Conservation (phyloP, 2,329 filamentous ascomycete genomes). For the Colletotrichum sp. region DNA sequence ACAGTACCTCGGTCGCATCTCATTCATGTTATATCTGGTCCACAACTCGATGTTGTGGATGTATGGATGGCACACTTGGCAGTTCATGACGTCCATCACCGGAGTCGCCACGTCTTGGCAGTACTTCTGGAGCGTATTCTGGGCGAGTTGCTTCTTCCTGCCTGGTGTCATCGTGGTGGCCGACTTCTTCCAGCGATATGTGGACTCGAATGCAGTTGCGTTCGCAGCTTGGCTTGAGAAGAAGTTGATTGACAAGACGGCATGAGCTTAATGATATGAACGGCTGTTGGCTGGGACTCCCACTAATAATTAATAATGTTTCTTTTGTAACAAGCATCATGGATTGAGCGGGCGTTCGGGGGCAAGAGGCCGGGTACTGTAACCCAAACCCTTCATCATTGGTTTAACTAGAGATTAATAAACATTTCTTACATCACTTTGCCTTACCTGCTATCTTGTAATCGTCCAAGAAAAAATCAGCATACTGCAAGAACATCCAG, state of each 20-base stretch:
- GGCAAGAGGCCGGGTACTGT: neutral
- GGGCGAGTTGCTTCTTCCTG: neutral
- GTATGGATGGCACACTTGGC: constrained; percentile 41
- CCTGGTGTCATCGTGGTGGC: neutral
- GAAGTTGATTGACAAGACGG: neutral
- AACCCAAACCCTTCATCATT: neutral
- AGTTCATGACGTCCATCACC: neutral
- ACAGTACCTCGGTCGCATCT: constrained; percentile 67
- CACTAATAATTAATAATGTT: neutral
- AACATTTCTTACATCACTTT: neutral
- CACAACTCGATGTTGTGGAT: constrained; percentile 67
- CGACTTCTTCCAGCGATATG: constrained; percentile 1
- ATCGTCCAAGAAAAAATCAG: neutral
- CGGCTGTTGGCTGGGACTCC: neutral
- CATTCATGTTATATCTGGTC: constrained; percentile 67
- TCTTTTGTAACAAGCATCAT: neutral
- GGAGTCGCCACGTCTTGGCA: neutral
- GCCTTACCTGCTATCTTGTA: neutral
- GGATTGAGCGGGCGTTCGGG: neutral
- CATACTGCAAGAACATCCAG: neutral
- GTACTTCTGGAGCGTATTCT: neutral
- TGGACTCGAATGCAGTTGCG: neutral
- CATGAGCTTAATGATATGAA: neutral
- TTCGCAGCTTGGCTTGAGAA: constrained; percentile 7
- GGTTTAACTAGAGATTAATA: neutral